Percentiles rank a stretch among this genome's conserved stretches.
phyloP scores from a whole-genome alignment of 345 rosid species.

The Salix koriyanagi region DNA sequence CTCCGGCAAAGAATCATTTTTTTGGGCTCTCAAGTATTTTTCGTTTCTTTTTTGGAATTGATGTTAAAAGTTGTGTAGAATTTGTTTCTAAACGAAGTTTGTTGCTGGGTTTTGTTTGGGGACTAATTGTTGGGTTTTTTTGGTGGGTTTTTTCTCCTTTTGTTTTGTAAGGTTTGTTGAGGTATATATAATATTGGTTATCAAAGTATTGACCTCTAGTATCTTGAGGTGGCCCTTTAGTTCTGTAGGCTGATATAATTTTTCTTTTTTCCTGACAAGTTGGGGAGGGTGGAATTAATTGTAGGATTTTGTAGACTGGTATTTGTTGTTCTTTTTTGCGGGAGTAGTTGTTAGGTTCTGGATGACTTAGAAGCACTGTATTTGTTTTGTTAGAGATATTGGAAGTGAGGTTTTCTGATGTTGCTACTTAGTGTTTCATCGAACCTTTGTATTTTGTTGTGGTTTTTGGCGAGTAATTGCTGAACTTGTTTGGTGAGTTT shows the following conservation, averaged over 20 bases:
- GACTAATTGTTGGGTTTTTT: neutral
- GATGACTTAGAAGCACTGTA: neutral
- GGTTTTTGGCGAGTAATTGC: neutral
- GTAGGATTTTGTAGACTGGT: neutral
- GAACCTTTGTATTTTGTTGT: too few relatives aligned
- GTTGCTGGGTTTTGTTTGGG: neutral
- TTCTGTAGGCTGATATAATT: too few relatives aligned
- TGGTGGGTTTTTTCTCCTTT: neutral
- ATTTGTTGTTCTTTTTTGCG: neutral
- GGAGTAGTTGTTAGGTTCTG: too few relatives aligned
- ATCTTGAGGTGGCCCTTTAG: too few relatives aligned
- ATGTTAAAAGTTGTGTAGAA: neutral
- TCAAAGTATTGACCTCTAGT: too few relatives aligned
- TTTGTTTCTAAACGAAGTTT: neutral
- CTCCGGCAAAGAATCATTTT: constrained; percentile 90
- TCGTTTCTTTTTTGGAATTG: neutral
- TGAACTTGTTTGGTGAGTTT: neutral
- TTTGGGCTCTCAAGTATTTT: constrained; percentile 70
- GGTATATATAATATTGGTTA: too few relatives aligned
- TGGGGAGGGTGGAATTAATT: too few relatives aligned
- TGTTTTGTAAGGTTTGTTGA: too few relatives aligned
- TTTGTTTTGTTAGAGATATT: neutral
- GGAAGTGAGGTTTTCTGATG: neutral
- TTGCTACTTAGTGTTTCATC: neutral
- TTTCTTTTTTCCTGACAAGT: too few relatives aligned